A percentile compares a stretch with the other conserved stretches of the same genome.
Evolutionary conservation across 1,284 basidiomycete genomes (phyloP).

Genomic region (Ceratobasidium sp.): DNA sequence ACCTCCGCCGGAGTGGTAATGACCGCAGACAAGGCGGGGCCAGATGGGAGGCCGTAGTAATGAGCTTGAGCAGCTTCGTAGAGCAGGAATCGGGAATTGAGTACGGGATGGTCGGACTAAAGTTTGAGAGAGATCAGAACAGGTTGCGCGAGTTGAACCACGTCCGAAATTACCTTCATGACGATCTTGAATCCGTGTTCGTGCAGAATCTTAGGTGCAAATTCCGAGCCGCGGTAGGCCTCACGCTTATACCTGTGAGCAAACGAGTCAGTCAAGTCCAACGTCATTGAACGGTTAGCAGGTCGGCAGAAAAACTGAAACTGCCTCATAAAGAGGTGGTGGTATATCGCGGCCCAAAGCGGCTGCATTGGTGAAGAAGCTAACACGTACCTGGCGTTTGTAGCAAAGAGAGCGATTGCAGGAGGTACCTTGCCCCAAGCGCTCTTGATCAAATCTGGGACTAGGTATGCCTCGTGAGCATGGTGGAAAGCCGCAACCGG

Average conservation of each 20-base stretch:
- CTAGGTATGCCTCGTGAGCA: conserved; percentile 87
- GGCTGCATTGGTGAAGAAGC: too few relatives aligned
- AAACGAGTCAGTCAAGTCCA: too few relatives aligned
- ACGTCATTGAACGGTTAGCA: too few relatives aligned
- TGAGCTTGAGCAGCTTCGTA: conserved; percentile 90
- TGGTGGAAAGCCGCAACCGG: conserved; percentile 88
- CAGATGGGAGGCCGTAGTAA: conserved; percentile 74
- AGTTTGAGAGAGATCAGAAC: conserved; percentile 55
- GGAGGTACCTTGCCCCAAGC: conserved; percentile 75
- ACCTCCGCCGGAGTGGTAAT: conserved; percentile 83
- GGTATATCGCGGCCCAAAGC: too few relatives aligned
- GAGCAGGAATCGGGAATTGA: conserved; percentile 83
- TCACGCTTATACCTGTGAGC: conserved; percentile 81
- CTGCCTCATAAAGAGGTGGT: too few relatives aligned
- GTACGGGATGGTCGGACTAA: conserved; percentile 65
- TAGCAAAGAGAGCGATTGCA: conserved; percentile 82
- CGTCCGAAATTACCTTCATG: conserved; percentile 70
- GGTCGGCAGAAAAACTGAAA: too few relatives aligned
- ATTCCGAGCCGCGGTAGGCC: conserved; percentile 87
- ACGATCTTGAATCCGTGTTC: conserved; percentile 81
- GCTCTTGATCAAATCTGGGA: conserved; percentile 81
- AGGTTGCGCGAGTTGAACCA: background rate
- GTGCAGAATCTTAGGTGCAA: conserved; percentile 82
- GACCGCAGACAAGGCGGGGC: conserved; percentile 78
- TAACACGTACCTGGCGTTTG: conserved; percentile 67